These are phyloP conservation scores for Rickenella mellea DNA, from an alignment of 768 basidiomycete genomes.

Conservation along the genomic window DNA sequence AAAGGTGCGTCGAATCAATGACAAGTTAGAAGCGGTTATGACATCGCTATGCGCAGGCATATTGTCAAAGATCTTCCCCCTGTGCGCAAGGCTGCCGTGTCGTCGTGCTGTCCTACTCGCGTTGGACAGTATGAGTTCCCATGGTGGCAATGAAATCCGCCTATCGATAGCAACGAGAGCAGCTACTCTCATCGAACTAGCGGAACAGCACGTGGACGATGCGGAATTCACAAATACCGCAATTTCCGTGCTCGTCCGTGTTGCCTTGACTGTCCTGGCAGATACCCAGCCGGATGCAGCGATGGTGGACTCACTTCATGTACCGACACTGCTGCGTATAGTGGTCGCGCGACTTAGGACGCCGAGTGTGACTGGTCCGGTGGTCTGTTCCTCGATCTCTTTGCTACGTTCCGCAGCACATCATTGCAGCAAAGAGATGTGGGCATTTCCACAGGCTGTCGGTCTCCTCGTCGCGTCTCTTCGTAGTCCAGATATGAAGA, in stretches of 20 bases:
- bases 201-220: conserved; percentile 44
- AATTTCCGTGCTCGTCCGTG: conserved; percentile 41
- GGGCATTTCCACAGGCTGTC: conserved; percentile 31
- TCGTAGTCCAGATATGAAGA: conserved; percentile 44
- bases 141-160: conserved; percentile 42
- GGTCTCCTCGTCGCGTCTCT: conserved; percentile 46
- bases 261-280: conserved; percentile 43
- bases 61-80: conserved; percentile 44
- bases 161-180: conserved; percentile 40
- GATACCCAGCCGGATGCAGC: conserved; percentile 25
- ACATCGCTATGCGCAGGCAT: conserved; percentile 35
- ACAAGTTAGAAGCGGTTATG: no score
- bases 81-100: conserved; percentile 36
- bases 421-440: conserved; percentile 35
- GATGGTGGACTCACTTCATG: conserved; percentile 30
- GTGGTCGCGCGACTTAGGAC: conserved; percentile 33
- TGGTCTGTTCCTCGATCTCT: conserved; percentile 43
- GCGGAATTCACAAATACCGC: no score
- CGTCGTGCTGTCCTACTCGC: conserved; percentile 46
- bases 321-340: conserved; percentile 33
- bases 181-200: conserved; percentile 30
- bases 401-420: conserved; percentile 34
- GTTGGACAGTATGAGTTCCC: conserved; percentile 50
- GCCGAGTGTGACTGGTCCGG: conserved; percentile 28
- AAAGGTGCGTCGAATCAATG: conserved; percentile 46